Percentiles rank a stretch among this genome's conserved stretches.
These are phyloP conservation scores for Carex sylvatica DNA, from an alignment of 202 grass and related monocot genomes.

Conservation along the genomic window DNA sequence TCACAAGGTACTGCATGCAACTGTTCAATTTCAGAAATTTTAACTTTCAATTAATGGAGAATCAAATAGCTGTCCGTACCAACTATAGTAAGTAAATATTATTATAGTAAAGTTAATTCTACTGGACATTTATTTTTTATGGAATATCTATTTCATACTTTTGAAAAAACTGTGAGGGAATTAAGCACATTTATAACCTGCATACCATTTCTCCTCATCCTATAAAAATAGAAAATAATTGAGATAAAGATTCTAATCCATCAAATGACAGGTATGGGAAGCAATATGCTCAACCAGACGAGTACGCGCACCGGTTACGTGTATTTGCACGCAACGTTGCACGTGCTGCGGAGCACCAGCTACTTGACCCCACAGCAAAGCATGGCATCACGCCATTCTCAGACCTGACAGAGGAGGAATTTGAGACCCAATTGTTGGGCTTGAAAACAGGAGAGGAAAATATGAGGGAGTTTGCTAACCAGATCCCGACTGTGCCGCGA, in stretches of 20 bases:
- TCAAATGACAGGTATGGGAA: constrained; percentile 39
- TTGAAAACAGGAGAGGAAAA: background rate
- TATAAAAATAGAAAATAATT: background rate
- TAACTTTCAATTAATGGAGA: background rate
- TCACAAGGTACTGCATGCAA: constrained; percentile 11
- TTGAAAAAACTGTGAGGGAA: background rate
- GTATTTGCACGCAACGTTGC: constrained; percentile 75
- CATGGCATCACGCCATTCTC: constrained; percentile 85
- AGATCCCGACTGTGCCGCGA: constrained; percentile 14
- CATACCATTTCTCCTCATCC: background rate
- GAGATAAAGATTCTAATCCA: background rate
- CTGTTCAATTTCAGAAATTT: background rate
- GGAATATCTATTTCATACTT: too few relatives aligned
- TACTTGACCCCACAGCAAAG: constrained; percentile 57
- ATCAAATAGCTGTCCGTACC: too few relatives aligned
- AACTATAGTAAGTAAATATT: too few relatives aligned
- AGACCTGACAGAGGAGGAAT: constrained; percentile 67
- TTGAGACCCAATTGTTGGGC: constrained; percentile 38
- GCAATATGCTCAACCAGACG: constrained; percentile 48
- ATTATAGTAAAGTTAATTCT: background rate
- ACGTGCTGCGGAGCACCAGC: constrained; percentile 69
- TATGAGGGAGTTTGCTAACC: background rate
- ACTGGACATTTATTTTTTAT: background rate
- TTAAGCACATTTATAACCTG: background rate
- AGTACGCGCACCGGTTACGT: constrained; percentile 56